Conservation (phyloP, 169 alveolate genomes). For the Plasmodium reichenowi region DNA sequence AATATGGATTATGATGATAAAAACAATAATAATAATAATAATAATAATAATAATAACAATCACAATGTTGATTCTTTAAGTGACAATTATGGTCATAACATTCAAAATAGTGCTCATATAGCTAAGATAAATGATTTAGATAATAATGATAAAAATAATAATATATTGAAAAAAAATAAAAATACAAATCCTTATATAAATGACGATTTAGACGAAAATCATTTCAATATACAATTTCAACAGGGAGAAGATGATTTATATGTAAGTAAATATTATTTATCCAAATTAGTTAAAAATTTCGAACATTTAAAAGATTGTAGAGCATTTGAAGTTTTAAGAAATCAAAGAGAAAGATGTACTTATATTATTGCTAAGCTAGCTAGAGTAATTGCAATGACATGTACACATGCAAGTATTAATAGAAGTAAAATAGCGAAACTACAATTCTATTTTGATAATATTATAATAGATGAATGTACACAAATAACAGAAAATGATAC, state of each 20-base stretch:
- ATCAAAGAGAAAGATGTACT: slow-evolving; percentile 92
- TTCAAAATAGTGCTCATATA: background rate
- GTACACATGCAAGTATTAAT: slow-evolving; percentile 96
- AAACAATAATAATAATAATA: slow-evolving; percentile 18
- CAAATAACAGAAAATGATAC: slow-evolving; percentile 93
- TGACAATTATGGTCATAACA: background rate
- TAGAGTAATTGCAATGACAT: slow-evolving; percentile 95
- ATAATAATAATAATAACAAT: background rate
- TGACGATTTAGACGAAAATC: background rate
- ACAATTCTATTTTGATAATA: slow-evolving; percentile 87
- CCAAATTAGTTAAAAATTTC: slow-evolving; percentile 77
- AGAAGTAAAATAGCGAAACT: slow-evolving; percentile 86
- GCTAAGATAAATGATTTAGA: background rate
- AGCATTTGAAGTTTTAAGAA: slow-evolving; percentile 94
- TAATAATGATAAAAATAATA: slow-evolving; percentile 3
- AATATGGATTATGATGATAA: slow-evolving; percentile 14
- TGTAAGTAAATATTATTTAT: slow-evolving; percentile 35
- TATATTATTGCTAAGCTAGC: slow-evolving; percentile 93
- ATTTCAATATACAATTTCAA: slow-evolving; percentile 6
- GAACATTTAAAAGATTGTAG: slow-evolving; percentile 87
- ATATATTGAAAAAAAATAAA: background rate
- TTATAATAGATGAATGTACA: slow-evolving; percentile 93
- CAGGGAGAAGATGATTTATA: slow-evolving; percentile 32
- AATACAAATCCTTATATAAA: background rate
- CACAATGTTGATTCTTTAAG: background rate